A percentile compares a stretch with the other conserved stretches of the same genome.
phyloP scores from a whole-genome alignment of 2,329 filamentous ascomycete species.

The Fusarium metavorans region DNA sequence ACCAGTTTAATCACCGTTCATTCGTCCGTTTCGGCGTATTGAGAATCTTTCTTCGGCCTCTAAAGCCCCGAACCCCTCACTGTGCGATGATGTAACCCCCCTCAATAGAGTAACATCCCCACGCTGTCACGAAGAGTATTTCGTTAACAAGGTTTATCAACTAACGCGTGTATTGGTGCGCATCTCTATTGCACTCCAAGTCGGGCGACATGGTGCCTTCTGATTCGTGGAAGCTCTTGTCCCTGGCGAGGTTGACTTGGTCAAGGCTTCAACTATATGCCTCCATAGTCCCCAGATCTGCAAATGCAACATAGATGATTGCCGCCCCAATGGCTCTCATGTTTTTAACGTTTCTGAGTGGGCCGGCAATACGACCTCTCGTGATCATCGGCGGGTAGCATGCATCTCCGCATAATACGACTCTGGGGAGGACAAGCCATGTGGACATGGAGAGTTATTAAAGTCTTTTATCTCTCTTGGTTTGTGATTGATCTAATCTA shows the following conservation, averaged over 20 bases:
- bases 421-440: background rate
- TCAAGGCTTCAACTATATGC: background rate
- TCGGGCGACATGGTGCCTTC: background rate
- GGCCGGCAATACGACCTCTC: background rate
- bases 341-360: background rate
- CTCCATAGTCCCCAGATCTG: conserved; percentile 24
- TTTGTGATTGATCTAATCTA: background rate
- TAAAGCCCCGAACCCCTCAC: conserved; percentile 5
- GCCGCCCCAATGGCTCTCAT: conserved; percentile 19
- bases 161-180: conserved; percentile 23
- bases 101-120: background rate
- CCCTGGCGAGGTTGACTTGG: background rate
- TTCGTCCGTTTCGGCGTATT: background rate
- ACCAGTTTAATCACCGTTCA: background rate
- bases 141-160: background rate
- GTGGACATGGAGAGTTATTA: background rate
- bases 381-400: background rate
- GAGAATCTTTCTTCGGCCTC: background rate
- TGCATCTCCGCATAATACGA: background rate
- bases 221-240: conserved; percentile 27
- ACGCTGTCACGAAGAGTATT: background rate
- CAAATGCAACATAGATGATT: conserved; percentile 23
- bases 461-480: too few relatives aligned
- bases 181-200: background rate
- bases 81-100: background rate